These are phyloP conservation scores for Hortaea sp. DNA, from an alignment of 2,329 filamentous ascomycete genomes.

Conservation along the genomic window DNA sequence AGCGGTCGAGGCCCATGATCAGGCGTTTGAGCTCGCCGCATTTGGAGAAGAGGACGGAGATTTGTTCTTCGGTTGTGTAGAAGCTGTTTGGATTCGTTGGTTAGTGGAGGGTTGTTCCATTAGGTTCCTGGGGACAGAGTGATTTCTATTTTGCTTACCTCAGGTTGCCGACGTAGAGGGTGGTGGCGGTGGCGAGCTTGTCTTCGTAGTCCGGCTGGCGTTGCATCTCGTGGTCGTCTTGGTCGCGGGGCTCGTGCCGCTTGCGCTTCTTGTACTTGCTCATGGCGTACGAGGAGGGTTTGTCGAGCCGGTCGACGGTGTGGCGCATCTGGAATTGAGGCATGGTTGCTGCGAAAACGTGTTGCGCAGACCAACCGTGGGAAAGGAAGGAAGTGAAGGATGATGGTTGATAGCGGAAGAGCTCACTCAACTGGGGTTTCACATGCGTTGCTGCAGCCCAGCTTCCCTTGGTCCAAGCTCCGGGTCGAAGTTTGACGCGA, in stretches of 20 bases:
- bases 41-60: slow-evolving; percentile 60
- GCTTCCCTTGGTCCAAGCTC: too few species aligned
- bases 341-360: neutral
- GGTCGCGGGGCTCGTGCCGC: slow-evolving; percentile 48
- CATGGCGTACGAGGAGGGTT: slow-evolving; percentile 86
- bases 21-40: slow-evolving; percentile 96
- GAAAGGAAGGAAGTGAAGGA: too few species aligned
- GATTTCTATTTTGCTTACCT: too few species aligned
- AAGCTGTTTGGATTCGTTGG: slow-evolving; percentile 37
- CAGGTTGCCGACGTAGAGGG: slow-evolving; percentile 88
- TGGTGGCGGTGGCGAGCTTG: slow-evolving; percentile 76
- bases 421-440: too few species aligned
- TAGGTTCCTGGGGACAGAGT: too few species aligned
- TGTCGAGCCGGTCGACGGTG: slow-evolving; percentile 87
- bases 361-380: too few species aligned
- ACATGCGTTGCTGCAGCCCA: too few species aligned
- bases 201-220: slow-evolving; percentile 55
- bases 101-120: too few species aligned
- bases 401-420: too few species aligned
- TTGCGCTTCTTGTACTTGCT: slow-evolving; percentile 69
- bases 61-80: slow-evolving; percentile 88
- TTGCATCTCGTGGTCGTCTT: slow-evolving; percentile 34
- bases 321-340: slow-evolving; percentile 35
- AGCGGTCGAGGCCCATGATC: slow-evolving; percentile 94
- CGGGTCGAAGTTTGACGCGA: too few species aligned